A percentile compares a stretch with the other conserved stretches of the same genome.
These are phyloP conservation scores for Xylaria multiplex DNA, from an alignment of 2,329 filamentous ascomycete species.

Conservation along the genomic window DNA sequence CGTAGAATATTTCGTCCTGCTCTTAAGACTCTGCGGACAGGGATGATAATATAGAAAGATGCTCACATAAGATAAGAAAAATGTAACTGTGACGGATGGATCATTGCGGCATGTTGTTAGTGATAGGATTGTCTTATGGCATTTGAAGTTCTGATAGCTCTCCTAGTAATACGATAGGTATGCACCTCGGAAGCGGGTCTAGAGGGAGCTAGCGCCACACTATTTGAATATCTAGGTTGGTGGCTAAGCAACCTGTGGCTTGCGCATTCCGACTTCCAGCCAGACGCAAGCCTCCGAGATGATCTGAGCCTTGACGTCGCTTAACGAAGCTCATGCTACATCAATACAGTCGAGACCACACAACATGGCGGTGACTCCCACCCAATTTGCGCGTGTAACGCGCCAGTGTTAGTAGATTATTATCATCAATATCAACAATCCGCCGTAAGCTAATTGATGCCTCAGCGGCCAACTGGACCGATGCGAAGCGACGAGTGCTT, in stretches of 20 bases:
- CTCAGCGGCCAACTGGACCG: conserved; percentile 85
- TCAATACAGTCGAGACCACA: conserved; percentile 53
- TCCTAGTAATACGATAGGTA: too few relatives aligned
- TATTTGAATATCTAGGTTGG: not conserved
- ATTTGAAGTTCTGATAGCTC: too few relatives aligned
- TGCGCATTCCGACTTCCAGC: conserved; percentile 30
- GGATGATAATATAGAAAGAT: too few relatives aligned
- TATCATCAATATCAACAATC: not conserved
- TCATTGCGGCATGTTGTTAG: too few relatives aligned
- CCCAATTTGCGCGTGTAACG: conserved; percentile 85
- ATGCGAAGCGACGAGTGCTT: conserved; percentile 88
- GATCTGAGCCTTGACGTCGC: conserved; percentile 47
- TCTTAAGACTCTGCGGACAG: too few relatives aligned
- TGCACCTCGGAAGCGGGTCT: not conserved
- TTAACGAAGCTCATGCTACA: conserved; percentile 45
- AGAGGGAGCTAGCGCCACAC: conserved; percentile 26
- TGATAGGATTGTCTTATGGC: too few relatives aligned
- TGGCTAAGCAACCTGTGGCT: conserved; percentile 45
- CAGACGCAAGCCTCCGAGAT: conserved; percentile 30
- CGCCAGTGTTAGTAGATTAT: conserved; percentile 72
- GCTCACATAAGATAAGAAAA: too few relatives aligned
- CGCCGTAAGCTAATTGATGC: conserved; percentile 47
- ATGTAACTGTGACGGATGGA: too few relatives aligned
- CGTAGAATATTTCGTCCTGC: too few relatives aligned
- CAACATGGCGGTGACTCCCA: conserved; percentile 89